Evolutionary conservation across 176 grass and related monocot species (phyloP).

Genomic region (Cenchrus purpureus): DNA sequence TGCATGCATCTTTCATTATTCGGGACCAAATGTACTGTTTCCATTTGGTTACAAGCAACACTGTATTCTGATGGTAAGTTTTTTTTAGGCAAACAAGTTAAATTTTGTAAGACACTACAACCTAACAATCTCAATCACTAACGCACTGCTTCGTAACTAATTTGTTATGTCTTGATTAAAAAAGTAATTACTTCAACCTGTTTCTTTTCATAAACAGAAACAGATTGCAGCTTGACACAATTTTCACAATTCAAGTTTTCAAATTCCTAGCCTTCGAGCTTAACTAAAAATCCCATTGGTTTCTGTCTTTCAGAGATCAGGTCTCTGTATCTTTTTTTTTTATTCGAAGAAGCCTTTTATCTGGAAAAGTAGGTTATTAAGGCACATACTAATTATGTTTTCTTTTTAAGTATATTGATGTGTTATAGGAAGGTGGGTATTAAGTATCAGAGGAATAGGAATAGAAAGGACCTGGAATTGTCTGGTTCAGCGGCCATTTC

Average conservation of each 20-base stretch:
- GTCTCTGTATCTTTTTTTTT: background rate
- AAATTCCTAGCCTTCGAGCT: background rate
- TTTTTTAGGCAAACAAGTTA: background rate
- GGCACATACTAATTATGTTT: background rate
- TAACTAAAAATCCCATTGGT: background rate
- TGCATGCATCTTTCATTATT: background rate
- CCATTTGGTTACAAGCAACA: background rate
- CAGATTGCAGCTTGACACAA: background rate
- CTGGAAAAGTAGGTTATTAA: background rate
- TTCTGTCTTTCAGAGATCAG: background rate
- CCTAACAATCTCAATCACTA: background rate
- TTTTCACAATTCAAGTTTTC: background rate
- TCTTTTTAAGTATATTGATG: background rate
- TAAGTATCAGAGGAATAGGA: background rate
- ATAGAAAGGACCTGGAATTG: slow-evolving; percentile 3
- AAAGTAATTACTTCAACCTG: background rate
- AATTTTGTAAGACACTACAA: background rate
- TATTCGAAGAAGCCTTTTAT: slow-evolving; percentile 1
- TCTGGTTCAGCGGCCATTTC: background rate
- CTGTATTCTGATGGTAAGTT: background rate
- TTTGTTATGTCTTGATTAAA: background rate
- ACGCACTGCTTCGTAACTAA: background rate
- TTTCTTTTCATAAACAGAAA: background rate
- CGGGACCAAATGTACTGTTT: background rate
- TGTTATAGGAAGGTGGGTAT: background rate